Conservation (phyloP, 1,139 yeast species). For the Pneumocystis sp. region DNA sequence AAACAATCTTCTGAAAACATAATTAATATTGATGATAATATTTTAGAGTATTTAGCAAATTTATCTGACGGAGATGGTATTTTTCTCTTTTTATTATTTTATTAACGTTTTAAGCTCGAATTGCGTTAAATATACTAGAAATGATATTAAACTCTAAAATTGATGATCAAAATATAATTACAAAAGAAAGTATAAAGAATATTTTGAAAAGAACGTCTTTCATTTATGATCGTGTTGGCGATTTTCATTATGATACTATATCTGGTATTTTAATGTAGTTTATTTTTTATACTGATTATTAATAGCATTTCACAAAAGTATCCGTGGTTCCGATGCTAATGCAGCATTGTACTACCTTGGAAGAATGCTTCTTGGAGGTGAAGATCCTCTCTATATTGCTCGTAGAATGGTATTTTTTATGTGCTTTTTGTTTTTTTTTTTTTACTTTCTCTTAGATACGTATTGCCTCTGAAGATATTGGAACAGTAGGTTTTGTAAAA, state of each 20-base stretch:
- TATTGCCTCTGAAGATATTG: constrained; percentile 25
- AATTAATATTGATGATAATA: constrained; percentile 27
- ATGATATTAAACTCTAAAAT: constrained; percentile 24
- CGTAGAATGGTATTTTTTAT: constrained; percentile 52
- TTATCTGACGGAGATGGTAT: constrained; percentile 63
- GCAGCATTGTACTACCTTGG: constrained; percentile 79
- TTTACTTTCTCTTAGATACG: constrained; percentile 23
- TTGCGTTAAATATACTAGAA: constrained; percentile 65
- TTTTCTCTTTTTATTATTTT: background rate
- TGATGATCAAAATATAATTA: constrained; percentile 1
- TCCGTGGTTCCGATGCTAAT: constrained; percentile 76
- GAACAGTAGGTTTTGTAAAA: constrained; percentile 29
- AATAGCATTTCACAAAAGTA: constrained; percentile 56
- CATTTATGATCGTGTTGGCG: constrained; percentile 76
- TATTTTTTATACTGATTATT: background rate
- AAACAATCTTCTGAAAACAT: background rate
- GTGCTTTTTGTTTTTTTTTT: constrained; percentile 64
- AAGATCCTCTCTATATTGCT: constrained; percentile 83
- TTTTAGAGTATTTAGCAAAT: constrained; percentile 55
- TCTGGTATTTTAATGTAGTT: constrained; percentile 37
- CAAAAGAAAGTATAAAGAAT: constrained; percentile 27
- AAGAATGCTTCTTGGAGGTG: constrained; percentile 82
- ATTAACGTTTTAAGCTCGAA: constrained; percentile 34
- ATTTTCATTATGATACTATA: constrained; percentile 83
- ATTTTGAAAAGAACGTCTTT: constrained; percentile 40